Base-by-base conservation (phyloP, 768 basidiomycete species). In the Lenzites betulinus region DNA sequence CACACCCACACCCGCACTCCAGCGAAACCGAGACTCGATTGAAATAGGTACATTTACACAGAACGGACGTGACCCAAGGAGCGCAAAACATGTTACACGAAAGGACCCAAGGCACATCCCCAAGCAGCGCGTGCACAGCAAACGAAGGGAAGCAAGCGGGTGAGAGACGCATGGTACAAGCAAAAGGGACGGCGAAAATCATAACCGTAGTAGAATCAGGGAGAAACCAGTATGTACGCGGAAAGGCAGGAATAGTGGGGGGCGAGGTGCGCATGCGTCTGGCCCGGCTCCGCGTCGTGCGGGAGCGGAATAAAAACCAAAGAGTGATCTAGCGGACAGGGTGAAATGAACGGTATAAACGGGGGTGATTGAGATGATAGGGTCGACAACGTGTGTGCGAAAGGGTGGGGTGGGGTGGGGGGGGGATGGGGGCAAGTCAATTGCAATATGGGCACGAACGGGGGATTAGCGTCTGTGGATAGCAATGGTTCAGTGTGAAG, bases 121-220 rank as follows among this genome's bases (percentile, higher is more conserved):
- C 61, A 62, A 49, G 38, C 22, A 50, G 23, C 55, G 61, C 61
- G 47, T 58, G 61, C 55, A 49, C 61, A 54, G 61, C 61, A 62
- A 22, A 54, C 56, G 61, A 62, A 54, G 51, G 36, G 51, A 15
- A 43, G 15, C 39, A 26, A 42, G 15, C 38, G 38, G 4, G 15
- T 4, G 38, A 18, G 13, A 4, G 7, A 39, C 3, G 38, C 11
- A 39, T 13, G 38, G 38, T 39, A 39, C 3, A 33, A 39, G 7
- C 38, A 39, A 16, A 13, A 15, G n/a, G n/a, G 7, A 39, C 6
- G 38, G 6, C 38, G 11, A 39, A 15, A 39, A 39, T 15, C 38
- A 39, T 33, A 11, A 33, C 30, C 30, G 11, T 4, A 33, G 30
- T n/a, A 33, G 4, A 4, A 11, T 12, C 41, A 20, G 18, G 16